A percentile compares a stretch with the other conserved stretches of the same genome.
Evolutionary conservation across 441 rosid species (phyloP).

Genomic region (Arabidopsis lyrata): DNA sequence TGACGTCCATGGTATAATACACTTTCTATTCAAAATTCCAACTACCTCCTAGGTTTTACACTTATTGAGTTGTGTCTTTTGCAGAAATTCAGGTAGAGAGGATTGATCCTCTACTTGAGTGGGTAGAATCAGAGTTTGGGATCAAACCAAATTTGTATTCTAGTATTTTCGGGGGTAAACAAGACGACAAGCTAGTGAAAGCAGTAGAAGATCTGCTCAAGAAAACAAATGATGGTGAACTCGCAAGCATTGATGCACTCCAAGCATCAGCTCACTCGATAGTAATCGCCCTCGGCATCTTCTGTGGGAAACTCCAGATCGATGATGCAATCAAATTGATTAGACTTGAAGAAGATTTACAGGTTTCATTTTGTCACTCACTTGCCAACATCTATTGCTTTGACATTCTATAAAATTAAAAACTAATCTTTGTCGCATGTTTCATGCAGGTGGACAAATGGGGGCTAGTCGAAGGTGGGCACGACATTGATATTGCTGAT

Average conservation of each 20-base stretch:
- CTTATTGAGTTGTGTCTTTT: constrained; percentile 26
- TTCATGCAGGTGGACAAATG: constrained; percentile 79
- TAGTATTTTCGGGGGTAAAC: constrained; percentile 89
- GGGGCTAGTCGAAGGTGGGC: constrained; percentile 99
- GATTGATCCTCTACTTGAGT: constrained; percentile 85
- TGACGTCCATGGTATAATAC: constrained; percentile 67
- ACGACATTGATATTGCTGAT: constrained; percentile 95
- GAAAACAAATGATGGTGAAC: constrained; percentile 77
- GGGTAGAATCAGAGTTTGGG: constrained; percentile 92
- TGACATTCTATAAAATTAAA: not conserved
- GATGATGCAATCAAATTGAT: constrained; percentile 89
- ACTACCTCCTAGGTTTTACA: not conserved
- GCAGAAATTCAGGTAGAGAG: constrained; percentile 83
- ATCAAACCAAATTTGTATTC: constrained; percentile 78
- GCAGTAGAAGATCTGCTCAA: constrained; percentile 72
- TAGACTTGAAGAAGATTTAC: constrained; percentile 97
- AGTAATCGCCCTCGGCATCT: constrained; percentile 72
- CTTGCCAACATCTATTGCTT: constrained; percentile 15
- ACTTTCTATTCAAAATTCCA: not conserved
- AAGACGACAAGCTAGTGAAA: constrained; percentile 79
- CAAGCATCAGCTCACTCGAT: constrained; percentile 90
- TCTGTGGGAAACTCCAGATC: constrained; percentile 75
- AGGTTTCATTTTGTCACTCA: constrained; percentile 55
- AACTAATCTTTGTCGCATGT: constrained; percentile 23
- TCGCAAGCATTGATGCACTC: constrained; percentile 91